Percentiles rank a stretch among this genome's conserved stretches.
These are phyloP conservation scores for Ophiocordyceps unilateralis DNA, from an alignment of 2,329 filamentous ascomycete species.

Conservation along the genomic window DNA sequence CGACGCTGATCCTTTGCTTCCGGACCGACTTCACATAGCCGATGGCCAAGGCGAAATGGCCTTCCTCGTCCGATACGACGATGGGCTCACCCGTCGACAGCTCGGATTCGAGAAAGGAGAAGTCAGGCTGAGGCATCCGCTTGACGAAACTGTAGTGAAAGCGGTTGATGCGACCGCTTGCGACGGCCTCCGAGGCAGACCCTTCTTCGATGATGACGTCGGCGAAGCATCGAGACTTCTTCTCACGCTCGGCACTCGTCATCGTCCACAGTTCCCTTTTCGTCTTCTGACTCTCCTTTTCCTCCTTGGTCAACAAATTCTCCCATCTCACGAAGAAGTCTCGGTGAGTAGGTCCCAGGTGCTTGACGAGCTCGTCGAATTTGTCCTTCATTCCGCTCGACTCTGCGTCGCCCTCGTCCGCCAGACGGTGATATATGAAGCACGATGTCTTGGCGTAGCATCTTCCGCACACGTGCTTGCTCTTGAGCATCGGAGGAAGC, in stretches of 20 bases:
- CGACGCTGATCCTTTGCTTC: slow-evolving; percentile 63
- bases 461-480: slow-evolving; percentile 61
- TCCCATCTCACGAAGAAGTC: slow-evolving; percentile 95
- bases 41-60: slow-evolving; percentile 87
- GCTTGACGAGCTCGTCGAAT: slow-evolving; percentile 65
- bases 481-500: slow-evolving; percentile 73
- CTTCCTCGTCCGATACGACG: slow-evolving; percentile 89
- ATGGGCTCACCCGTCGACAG: slow-evolving; percentile 76
- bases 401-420: slow-evolving; percentile 68
- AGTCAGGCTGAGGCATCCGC: slow-evolving; percentile 37
- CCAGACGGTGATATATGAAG: slow-evolving; percentile 84
- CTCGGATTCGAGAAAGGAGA: slow-evolving; percentile 86
- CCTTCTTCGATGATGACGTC: slow-evolving; percentile 71
- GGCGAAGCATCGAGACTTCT: slow-evolving; percentile 75
- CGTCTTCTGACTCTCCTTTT: slow-evolving; percentile 74
- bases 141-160: slow-evolving; percentile 78
- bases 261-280: slow-evolving; percentile 92
- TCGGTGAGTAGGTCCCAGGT: slow-evolving; percentile 57
- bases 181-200: slow-evolving; percentile 50
- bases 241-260: slow-evolving; percentile 75
- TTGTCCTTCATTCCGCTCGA: slow-evolving; percentile 65
- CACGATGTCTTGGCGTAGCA: slow-evolving; percentile 87
- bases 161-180: slow-evolving; percentile 72
- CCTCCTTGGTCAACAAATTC: slow-evolving; percentile 78
- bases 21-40: slow-evolving; percentile 72